Evolutionary conservation across 83 land plant genomes (phyloP).

Genomic region (Thuja plicata): DNA sequence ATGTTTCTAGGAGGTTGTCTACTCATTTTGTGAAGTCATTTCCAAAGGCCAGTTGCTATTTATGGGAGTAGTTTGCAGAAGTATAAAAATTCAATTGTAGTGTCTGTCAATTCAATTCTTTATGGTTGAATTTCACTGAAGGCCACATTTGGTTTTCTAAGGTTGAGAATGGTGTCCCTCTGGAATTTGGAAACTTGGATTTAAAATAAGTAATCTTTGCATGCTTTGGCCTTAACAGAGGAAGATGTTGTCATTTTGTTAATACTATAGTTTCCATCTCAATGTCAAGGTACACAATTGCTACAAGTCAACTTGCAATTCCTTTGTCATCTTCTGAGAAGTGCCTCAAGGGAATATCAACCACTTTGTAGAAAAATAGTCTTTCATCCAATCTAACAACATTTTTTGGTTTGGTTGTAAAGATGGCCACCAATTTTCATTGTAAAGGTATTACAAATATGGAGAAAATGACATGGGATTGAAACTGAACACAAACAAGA

Average conservation of each 20-base stretch:
- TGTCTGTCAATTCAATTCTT: too few relatives aligned
- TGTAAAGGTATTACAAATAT: constrained; percentile 56
- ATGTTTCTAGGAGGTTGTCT: too few relatives aligned
- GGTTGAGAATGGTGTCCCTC: constrained; percentile 58
- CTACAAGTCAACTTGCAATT: constrained; percentile 58
- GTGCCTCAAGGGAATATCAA: constrained; percentile 43
- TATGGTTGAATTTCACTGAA: too few relatives aligned
- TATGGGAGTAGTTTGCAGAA: too few relatives aligned
- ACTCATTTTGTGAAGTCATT: too few relatives aligned
- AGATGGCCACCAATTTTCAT: constrained; percentile 50
- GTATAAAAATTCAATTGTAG: too few relatives aligned
- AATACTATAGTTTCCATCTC: constrained; percentile 69
- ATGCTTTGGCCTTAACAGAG: constrained; percentile 48
- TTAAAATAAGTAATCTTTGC: constrained; percentile 51
- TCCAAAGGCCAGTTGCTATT: too few relatives aligned
- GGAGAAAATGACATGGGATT: too few relatives aligned
- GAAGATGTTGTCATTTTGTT: constrained; percentile 69
- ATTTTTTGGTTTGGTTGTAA: constrained; percentile 66
- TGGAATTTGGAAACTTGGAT: constrained; percentile 62
- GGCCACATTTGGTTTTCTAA: too few relatives aligned
- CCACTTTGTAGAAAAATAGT: constrained; percentile 47
- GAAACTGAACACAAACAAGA: too few relatives aligned
- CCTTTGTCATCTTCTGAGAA: constrained; percentile 36
- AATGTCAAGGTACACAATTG: constrained; percentile 57
- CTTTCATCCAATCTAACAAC: constrained; percentile 44